Percentiles rank a stretch among this genome's conserved stretches.
Conservation (phyloP, 208 protist genomes). For the Trypanosoma rangeli region DNA sequence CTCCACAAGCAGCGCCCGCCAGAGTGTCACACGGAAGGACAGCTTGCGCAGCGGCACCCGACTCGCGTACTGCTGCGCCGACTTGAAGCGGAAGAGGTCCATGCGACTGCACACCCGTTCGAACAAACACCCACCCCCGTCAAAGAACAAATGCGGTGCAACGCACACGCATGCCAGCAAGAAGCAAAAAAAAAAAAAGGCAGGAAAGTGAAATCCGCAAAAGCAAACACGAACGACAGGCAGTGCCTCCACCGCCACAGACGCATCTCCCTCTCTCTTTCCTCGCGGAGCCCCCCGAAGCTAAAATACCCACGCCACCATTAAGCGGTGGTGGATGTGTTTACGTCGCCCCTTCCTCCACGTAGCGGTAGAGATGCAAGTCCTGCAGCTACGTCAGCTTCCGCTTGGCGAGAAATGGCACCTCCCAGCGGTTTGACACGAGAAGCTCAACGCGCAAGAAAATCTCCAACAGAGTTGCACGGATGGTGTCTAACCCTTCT, state of each 20-base stretch:
- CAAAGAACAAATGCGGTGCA: no score
- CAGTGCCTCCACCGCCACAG: background rate
- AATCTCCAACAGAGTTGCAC: slow-evolving; percentile 36
- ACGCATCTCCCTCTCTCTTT: background rate
- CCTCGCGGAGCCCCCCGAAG: background rate
- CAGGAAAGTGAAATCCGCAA: background rate
- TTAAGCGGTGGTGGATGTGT: background rate
- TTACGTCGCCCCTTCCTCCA: background rate
- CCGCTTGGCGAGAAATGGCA: slow-evolving; percentile 40
- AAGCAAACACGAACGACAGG: background rate
- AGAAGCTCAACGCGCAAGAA: slow-evolving; percentile 39
- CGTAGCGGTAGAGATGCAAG: slow-evolving; percentile 49
- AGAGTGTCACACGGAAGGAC: slow-evolving; percentile 57
- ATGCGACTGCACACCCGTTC: slow-evolving; percentile 26
- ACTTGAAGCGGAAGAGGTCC: slow-evolving; percentile 59
- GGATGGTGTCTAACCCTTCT: slow-evolving; percentile 53
- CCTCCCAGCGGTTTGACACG: slow-evolving; percentile 67
- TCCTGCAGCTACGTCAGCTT: slow-evolving; percentile 27
- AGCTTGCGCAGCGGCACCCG: slow-evolving; percentile 49
- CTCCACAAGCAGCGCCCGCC: slow-evolving; percentile 65
- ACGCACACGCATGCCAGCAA: background rate
- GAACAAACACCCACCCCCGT: no score
- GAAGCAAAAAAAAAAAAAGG: background rate
- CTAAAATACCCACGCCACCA: background rate
- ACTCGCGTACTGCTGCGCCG: slow-evolving; percentile 55